Evolutionary conservation across 345 rosid genomes (phyloP).

Genomic region (Lepidium africanum): DNA sequence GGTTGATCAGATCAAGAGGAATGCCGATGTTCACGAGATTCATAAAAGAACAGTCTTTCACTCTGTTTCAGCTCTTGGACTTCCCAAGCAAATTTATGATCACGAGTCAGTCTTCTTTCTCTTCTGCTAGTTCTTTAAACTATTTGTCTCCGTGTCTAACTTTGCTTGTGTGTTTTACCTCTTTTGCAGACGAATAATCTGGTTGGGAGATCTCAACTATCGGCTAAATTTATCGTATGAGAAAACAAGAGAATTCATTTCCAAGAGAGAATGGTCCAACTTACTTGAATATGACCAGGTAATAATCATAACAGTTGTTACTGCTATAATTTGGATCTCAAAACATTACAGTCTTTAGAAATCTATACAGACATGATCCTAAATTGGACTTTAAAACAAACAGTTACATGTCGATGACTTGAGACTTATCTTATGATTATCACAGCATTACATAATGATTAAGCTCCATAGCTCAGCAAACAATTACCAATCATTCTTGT

Average conservation of each 20-base stretch:
- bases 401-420: not conserved
- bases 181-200: slow-evolving; percentile 67
- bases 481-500: not conserved
- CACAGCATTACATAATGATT: not conserved
- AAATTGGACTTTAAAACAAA: not conserved
- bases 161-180: not conserved
- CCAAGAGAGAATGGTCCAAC: slow-evolving; percentile 58
- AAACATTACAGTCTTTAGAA: not conserved
- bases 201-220: slow-evolving; percentile 95
- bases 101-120: slow-evolving; percentile 61
- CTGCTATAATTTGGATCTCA: not conserved
- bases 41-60: slow-evolving; percentile 68
- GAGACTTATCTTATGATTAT: too few species aligned
- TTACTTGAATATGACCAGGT: slow-evolving; percentile 85
- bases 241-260: slow-evolving; percentile 52
- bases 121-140: not conserved
- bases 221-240: slow-evolving; percentile 74
- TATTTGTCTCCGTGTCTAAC: not conserved
- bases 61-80: slow-evolving; percentile 44
- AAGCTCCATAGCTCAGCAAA: not conserved
- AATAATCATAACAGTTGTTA: not conserved
- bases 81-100: slow-evolving; percentile 63
- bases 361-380: not conserved
- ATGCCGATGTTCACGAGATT: slow-evolving; percentile 85
- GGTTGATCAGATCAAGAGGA: slow-evolving; percentile 82